A percentile compares a stretch with the other conserved stretches of the same genome.
phyloP scores from a whole-genome alignment of 345 rosid genomes.

The Arabis hirsuta region DNA sequence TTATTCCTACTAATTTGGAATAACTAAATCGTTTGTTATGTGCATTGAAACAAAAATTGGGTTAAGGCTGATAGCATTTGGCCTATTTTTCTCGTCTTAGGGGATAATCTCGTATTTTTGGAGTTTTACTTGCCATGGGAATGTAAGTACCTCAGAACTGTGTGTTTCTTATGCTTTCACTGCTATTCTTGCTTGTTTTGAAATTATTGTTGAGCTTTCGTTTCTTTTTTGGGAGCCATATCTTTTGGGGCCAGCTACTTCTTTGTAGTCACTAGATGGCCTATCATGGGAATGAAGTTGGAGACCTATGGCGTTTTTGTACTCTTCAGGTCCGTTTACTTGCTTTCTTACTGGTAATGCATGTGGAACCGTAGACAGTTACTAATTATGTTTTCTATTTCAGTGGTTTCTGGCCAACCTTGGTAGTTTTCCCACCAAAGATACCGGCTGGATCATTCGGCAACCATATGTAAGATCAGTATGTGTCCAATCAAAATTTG shows the following conservation, averaged over 20 bases:
- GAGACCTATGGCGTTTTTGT: conserved; percentile 88
- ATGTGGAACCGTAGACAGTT: conserved; percentile 9
- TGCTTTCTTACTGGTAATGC: background rate
- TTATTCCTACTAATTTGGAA: conserved; percentile 1
- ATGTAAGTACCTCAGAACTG: conserved; percentile 56
- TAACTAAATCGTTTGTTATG: conserved; percentile 2
- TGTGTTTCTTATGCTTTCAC: background rate
- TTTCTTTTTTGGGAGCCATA: conserved; percentile 57
- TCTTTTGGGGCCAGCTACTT: conserved; percentile 92
- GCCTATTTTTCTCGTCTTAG: conserved; percentile 88
- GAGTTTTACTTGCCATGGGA: conserved; percentile 99
- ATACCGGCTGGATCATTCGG: conserved; percentile 97
- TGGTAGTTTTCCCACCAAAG: conserved; percentile 83
- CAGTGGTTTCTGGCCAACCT: conserved; percentile 99
- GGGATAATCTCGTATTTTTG: too few relatives aligned
- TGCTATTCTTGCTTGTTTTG: background rate
- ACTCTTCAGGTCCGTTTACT: conserved; percentile 73
- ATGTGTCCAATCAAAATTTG: background rate
- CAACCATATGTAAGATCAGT: conserved; percentile 60
- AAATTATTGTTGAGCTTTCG: conserved; percentile 7
- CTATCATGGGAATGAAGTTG: conserved; percentile 90
- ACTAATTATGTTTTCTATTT: conserved; percentile 16
- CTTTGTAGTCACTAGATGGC: conserved; percentile 92
- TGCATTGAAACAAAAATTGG: conserved; percentile 67
- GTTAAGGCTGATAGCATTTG: conserved; percentile 92